Base-by-base conservation (phyloP, 1,284 basidiomycete species). In the Marasmius oreades region DNA sequence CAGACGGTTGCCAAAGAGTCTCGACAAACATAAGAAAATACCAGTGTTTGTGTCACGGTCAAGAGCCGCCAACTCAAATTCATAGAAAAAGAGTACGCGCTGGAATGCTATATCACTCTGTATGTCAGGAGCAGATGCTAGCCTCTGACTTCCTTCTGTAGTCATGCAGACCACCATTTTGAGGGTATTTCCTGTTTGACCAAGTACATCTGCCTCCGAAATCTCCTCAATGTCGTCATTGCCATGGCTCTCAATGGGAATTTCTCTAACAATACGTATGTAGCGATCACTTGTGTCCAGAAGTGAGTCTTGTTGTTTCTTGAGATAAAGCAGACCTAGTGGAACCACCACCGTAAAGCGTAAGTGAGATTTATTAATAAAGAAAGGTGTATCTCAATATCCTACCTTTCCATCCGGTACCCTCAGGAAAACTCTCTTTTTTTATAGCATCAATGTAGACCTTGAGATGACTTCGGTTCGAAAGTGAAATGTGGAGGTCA, bases 401-500 rank as follows among this genome's bases (percentile, higher is more conserved):
- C 23, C 12, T 18, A 55, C 62, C 62, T 46, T 58, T 43, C 62
- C 60, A 63, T 0, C 62, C 58, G 22, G 60, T 60, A 4, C 62
- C 60, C 1, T 54, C 18, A 0, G 62, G 62, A 46, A 58, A 63
- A 11, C 10, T 12, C 16, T 31, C 10, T 10, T 24, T 42, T 24
- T 61, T 59, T 0, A 36, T 59, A 18, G 51, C n/a, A 12, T 57
- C 31, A 39, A 69, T 67, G 26, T 61, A 67, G 3, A 55, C 42
- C 4, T 44, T 46, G 1, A 68, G 48, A 24, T 63, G 63, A 7
- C 33, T 33, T 4, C 59, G 45, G 44, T 67, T 66, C 0, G 61
- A 62, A 2, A 68, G 59, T 0, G 65, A 67, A 1, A 59, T 26
- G 53, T 68, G 64, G 5, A 66, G 62, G 43, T 66, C 56, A 42